Conservation (phyloP, 257 asterid genomes). For the Agastache rugosa region DNA sequence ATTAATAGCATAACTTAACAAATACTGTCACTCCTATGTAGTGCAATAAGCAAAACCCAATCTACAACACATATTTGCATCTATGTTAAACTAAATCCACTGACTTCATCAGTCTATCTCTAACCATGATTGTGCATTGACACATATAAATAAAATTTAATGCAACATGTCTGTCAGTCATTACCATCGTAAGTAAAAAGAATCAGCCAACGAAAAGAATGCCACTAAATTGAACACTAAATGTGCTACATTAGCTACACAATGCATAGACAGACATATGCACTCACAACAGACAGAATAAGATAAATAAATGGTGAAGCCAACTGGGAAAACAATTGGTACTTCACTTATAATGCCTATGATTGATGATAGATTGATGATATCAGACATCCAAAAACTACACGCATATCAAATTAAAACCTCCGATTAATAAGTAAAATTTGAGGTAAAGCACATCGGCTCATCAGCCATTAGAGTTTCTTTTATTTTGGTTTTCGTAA, state of each 20-base stretch:
- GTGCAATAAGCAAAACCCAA: neutral
- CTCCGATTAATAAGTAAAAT: neutral
- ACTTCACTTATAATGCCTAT: neutral
- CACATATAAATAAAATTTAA: neutral
- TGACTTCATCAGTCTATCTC: constrained; percentile 4
- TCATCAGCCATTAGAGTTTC: neutral
- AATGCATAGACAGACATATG: neutral
- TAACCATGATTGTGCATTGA: neutral
- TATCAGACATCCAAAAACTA: neutral
- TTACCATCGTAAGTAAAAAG: neutral
- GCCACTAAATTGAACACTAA: neutral
- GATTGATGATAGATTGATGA: neutral
- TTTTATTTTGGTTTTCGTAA: neutral
- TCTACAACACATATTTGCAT: neutral
- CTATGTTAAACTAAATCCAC: neutral
- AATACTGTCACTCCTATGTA: neutral
- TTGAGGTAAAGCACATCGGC: neutral
- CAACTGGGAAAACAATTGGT: neutral
- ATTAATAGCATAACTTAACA: neutral
- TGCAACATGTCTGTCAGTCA: neutral
- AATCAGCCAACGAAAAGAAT: neutral
- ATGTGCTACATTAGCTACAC: neutral
- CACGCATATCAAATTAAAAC: neutral
- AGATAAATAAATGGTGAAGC: neutral
- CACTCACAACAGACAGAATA: neutral